phyloP scores from a whole-genome alignment of 129 eudicot species.

The Chrysanthemum makinoi region DNA sequence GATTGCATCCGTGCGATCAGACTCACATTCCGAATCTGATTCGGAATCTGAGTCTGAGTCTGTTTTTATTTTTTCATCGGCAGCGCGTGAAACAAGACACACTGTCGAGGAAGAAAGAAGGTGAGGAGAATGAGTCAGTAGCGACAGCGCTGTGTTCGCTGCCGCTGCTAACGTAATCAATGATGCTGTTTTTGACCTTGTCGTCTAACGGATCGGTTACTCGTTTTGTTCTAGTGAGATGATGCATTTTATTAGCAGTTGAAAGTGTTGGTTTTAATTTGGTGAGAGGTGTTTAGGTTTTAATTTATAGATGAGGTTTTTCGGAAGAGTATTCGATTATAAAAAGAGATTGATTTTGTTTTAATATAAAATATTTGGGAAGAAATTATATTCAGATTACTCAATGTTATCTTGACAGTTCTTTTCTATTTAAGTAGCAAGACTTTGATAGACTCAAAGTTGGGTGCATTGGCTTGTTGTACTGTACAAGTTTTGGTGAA shows the following conservation, averaged over 20 bases:
- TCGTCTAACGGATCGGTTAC: conserved; percentile 72
- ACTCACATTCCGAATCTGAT: conserved; percentile 27
- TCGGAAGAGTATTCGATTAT: conserved; percentile 25
- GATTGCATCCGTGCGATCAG: conserved; percentile 30
- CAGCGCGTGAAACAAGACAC: not conserved
- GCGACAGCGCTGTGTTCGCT: conserved; percentile 44
- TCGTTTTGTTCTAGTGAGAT: conserved; percentile 38
- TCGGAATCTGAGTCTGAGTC: conserved; percentile 41
- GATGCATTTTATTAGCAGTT: conserved; percentile 28
- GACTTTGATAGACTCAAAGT: not conserved
- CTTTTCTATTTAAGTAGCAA: conserved; percentile 21
- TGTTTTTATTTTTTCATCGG: not conserved
- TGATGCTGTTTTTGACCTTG: conserved; percentile 52
- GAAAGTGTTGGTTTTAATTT: not conserved
- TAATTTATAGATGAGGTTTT: conserved; percentile 30
- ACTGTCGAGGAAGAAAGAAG: conserved; percentile 32
- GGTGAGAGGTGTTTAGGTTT: not conserved
- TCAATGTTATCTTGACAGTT: conserved; percentile 23
- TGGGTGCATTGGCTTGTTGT: conserved; percentile 17
- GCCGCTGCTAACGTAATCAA: conserved; percentile 61
- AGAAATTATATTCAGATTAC: not conserved
- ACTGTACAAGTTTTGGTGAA: conserved; percentile 9
- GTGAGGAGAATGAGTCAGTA: conserved; percentile 30
- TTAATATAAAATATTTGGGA: not conserved
- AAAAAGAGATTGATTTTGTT: conserved; percentile 5